Base-by-base conservation (phyloP, 495 filamentous ascomycete species). In the Paragyromitra xinjiangensis region DNA sequence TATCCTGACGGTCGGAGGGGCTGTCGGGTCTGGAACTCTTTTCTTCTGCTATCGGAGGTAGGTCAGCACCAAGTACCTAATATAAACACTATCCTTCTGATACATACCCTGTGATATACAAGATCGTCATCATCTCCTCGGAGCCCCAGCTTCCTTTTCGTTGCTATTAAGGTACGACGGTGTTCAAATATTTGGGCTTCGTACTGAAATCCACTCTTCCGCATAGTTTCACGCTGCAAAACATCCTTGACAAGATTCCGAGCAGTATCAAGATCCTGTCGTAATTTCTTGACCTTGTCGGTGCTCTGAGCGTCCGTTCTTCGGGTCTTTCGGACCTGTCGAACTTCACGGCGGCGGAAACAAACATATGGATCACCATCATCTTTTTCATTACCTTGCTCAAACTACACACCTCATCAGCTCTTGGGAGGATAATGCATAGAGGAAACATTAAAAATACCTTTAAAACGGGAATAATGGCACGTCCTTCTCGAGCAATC, bases 301-400 rank as follows among this genome's bases (percentile, higher is more conserved):
- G 91, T 92, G 78, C 93, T 94, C 82, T 97, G 94, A 19, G 93
- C 92, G 86, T 98, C 96, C 81, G 95, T 88, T 59, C 93, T 92
- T 81, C 95, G 91, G 42, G 95, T 99, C 85, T 98, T 98, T 78
- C 95, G 91, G 62, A 93, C 93, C 83, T 95, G 93, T 51, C 95
- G 93, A 44, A 97, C 93, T 83, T 99, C 95, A 56, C 96, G 92
- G 68, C 96, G 92, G 75, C 95, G 91, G 88, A 99, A 99, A 85
- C 95, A 99, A 83, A 99, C 94, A 83, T 96, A 99, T 67, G 95
- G 96, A 85, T 99, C 95, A 78, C 92, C 88, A 79, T 99, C 95
- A 83, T 99, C 95, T 58, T 91, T 97, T 67, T 98, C 95, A 82
- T 91, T 90, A 61, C 93, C 92, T 51, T 90, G 94, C 85, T 98